Conservation (phyloP, 305 asterid genomes). For the Salvia sclarea region DNA sequence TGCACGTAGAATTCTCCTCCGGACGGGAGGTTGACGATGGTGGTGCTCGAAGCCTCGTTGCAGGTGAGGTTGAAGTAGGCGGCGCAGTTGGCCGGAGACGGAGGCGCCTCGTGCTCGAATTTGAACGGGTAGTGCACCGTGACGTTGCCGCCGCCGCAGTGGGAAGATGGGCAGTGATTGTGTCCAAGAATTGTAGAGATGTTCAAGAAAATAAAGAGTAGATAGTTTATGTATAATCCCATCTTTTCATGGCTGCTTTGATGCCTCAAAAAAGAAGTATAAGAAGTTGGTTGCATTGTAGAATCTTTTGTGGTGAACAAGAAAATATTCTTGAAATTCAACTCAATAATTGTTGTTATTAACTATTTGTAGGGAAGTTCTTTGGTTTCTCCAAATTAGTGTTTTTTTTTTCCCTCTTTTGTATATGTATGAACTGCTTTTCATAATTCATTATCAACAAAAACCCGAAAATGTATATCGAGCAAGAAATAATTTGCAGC, state of each 20-base stretch:
- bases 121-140: constrained; percentile 37
- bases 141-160: constrained; percentile 25
- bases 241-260: constrained; percentile 5
- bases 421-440: too few relatives aligned
- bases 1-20: constrained; percentile 28
- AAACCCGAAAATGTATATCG: not conserved
- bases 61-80: constrained; percentile 35
- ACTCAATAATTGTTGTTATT: not conserved
- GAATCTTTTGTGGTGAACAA: constrained; percentile 11
- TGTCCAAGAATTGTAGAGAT: not conserved
- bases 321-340: not conserved
- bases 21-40: constrained; percentile 25
- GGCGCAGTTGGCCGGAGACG: constrained; percentile 19
- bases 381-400: constrained; percentile 8
- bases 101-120: constrained; percentile 17
- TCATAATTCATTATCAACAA: not conserved
- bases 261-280: not conserved
- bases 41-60: not conserved
- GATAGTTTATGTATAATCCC: constrained; percentile 4
- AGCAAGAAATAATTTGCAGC: not conserved
- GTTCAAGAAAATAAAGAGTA: constrained; percentile 18
- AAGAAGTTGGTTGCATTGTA: not conserved
- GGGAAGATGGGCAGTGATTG: constrained; percentile 20
- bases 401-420: not conserved
- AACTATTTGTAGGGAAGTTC: not conserved